Evolutionary conservation across 2,329 filamentous ascomycete genomes (phyloP).

Genomic region (Aspergillus luchuensis): DNA sequence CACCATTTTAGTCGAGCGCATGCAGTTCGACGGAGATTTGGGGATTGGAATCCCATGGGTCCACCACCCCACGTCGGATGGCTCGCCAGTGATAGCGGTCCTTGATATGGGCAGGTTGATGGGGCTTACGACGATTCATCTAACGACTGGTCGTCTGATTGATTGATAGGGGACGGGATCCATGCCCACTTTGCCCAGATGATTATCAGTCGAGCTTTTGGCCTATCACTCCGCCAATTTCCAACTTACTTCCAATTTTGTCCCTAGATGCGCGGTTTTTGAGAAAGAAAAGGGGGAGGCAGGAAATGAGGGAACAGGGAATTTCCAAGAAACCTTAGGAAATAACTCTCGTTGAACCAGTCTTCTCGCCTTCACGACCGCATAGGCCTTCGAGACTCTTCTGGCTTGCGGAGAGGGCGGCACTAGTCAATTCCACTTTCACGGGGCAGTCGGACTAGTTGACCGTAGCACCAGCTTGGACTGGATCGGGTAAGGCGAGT

Average conservation of each 20-base stretch:
- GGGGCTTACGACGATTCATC: slow-evolving; percentile 12
- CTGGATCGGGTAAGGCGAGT: slow-evolving; percentile 1
- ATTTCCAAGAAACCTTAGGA: not conserved
- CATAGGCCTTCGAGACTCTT: not conserved
- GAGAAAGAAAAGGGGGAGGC: not conserved
- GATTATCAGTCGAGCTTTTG: slow-evolving; percentile 4
- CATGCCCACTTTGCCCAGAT: not conserved
- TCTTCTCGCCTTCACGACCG: not conserved
- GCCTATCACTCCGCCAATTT: slow-evolving; percentile 1
- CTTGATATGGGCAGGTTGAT: not conserved
- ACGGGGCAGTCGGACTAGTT: not conserved
- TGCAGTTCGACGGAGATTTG: slow-evolving; percentile 1
- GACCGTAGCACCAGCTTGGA: not conserved
- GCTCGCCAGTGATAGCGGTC: not conserved
- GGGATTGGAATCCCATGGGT: not conserved
- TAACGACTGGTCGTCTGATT: slow-evolving; percentile 2
- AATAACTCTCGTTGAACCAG: not conserved
- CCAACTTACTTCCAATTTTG: not conserved
- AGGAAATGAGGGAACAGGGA: not conserved
- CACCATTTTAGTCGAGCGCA: not conserved
- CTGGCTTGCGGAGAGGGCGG: not conserved
- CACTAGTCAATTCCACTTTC: not conserved
- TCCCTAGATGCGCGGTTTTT: not conserved
- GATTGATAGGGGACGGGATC: slow-evolving; percentile 2
- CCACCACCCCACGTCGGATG: not conserved